phyloP scores from a whole-genome alignment of 495 filamentous ascomycete species.

The Neurospora sp. region DNA sequence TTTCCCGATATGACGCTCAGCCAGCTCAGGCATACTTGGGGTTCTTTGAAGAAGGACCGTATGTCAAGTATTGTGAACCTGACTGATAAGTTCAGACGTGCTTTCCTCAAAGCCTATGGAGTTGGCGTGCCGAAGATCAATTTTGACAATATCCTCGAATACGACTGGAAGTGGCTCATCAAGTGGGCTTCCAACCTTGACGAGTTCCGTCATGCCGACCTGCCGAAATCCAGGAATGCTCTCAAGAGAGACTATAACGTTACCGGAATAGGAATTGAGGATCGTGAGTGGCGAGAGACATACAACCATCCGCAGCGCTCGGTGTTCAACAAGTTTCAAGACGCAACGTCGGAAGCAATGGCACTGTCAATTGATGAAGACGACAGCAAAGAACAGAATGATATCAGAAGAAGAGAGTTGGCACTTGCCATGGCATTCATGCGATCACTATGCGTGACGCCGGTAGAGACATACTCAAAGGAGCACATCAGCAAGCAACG shows the following conservation, averaged over 20 bases:
- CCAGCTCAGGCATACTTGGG: constrained; percentile 53
- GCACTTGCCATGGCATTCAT: constrained; percentile 22
- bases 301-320: constrained; percentile 33
- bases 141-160: constrained; percentile 56
- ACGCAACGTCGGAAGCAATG: constrained; percentile 26
- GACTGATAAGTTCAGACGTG: constrained; percentile 64
- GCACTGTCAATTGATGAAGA: constrained; percentile 11
- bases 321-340: constrained; percentile 35
- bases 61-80: constrained; percentile 56
- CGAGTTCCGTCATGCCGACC: constrained; percentile 22
- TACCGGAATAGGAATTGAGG: constrained; percentile 20
- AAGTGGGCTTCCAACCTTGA: constrained; percentile 51
- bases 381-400: neutral
- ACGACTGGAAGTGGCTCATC: constrained; percentile 68
- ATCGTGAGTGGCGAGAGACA: constrained; percentile 37
- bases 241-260: constrained; percentile 23
- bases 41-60: constrained; percentile 44
- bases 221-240: constrained; percentile 27
- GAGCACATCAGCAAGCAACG: constrained; percentile 29
- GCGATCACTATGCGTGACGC: constrained; percentile 23
- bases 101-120: constrained; percentile 68
- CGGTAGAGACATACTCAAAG: constrained; percentile 23
- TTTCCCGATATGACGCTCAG: constrained; percentile 51
- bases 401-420: constrained; percentile 7
- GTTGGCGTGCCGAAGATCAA: constrained; percentile 58